phyloP scores from a whole-genome alignment of 495 filamentous ascomycete genomes.

The Aspergillus incahuasiensis region DNA sequence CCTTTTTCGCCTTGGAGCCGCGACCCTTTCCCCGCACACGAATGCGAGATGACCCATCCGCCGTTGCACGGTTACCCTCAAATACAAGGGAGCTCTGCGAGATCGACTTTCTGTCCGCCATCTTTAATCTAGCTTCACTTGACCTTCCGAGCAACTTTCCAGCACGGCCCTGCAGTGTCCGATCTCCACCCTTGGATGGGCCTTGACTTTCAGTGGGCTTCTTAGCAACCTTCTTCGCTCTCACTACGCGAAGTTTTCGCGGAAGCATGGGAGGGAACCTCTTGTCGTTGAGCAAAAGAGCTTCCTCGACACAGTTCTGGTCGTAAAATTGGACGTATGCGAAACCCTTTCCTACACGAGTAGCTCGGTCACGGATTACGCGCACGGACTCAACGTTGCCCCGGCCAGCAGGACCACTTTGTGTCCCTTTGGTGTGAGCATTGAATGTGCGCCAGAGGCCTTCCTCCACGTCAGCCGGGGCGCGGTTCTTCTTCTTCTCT shows the following conservation, averaged over 20 bases:
- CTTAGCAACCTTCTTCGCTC: slow-evolving; percentile 74
- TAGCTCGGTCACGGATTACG: slow-evolving; percentile 83
- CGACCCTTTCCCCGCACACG: slow-evolving; percentile 57
- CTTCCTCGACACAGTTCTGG: slow-evolving; percentile 78
- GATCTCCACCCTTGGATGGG: slow-evolving; percentile 51
- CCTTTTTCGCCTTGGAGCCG: slow-evolving; percentile 49
- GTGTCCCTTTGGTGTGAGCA: slow-evolving; percentile 40
- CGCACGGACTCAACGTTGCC: slow-evolving; percentile 90
- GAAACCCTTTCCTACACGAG: slow-evolving; percentile 93
- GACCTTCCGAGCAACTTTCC: slow-evolving; percentile 77
- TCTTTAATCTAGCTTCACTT: slow-evolving; percentile 62
- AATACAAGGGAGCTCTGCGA: slow-evolving; percentile 67
- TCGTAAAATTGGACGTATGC: slow-evolving; percentile 98
- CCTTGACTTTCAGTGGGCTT: slow-evolving; percentile 49
- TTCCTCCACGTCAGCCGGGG: slow-evolving; percentile 88
- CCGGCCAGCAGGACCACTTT: slow-evolving; percentile 34
- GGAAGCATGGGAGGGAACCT: slow-evolving; percentile 91
- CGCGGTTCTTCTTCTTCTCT: slow-evolving; percentile 60
- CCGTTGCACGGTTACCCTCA: slow-evolving; percentile 79
- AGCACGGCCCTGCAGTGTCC: slow-evolving; percentile 74
- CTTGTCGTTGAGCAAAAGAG: slow-evolving; percentile 80
- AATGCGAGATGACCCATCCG: slow-evolving; percentile 58
- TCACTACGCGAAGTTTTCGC: slow-evolving; percentile 76
- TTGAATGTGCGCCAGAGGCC: slow-evolving; percentile 88
- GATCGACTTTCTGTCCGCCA: slow-evolving; percentile 30